Conservation (phyloP, 2,329 filamentous ascomycete species). For the Fusarium sp. region DNA sequence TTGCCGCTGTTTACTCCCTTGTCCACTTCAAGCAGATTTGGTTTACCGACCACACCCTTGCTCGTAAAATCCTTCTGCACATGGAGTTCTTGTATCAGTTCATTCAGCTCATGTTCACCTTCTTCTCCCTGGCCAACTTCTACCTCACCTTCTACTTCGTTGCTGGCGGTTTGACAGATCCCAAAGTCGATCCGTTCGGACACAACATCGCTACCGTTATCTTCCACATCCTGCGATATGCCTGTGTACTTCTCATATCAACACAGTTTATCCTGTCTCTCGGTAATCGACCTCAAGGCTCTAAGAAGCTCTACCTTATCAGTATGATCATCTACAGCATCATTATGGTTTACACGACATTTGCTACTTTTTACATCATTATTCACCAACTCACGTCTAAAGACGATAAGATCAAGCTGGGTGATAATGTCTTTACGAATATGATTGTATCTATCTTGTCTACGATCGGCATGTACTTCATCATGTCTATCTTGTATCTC, state of each 20-base stretch:
- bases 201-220: slow-evolving; percentile 86
- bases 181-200: slow-evolving; percentile 87
- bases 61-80: slow-evolving; percentile 90
- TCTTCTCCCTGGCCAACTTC: slow-evolving; percentile 98
- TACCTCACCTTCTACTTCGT: slow-evolving; percentile 99
- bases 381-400: slow-evolving; percentile 76
- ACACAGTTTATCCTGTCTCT: slow-evolving; percentile 97
- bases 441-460: slow-evolving; percentile 90
- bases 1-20: slow-evolving; percentile 96
- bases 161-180: slow-evolving; percentile 86
- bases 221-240: slow-evolving; percentile 88
- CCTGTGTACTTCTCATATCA: slow-evolving; percentile 86
- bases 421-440: slow-evolving; percentile 94
- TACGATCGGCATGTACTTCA: slow-evolving; percentile 92
- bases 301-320: slow-evolving; percentile 87
- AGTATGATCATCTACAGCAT: slow-evolving; percentile 91
- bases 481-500: slow-evolving; percentile 96
- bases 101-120: slow-evolving; percentile 92
- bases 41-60: slow-evolving; percentile 89
- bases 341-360: slow-evolving; percentile 96
- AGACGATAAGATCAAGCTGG: slow-evolving; percentile 66
- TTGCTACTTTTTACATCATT: slow-evolving; percentile 90
- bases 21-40: slow-evolving; percentile 96
- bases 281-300: slow-evolving; percentile 94
- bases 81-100: slow-evolving; percentile 97